These are phyloP conservation scores for Fusarium palustre DNA, from an alignment of 2,329 filamentous ascomycete species.

Conservation along the genomic window DNA sequence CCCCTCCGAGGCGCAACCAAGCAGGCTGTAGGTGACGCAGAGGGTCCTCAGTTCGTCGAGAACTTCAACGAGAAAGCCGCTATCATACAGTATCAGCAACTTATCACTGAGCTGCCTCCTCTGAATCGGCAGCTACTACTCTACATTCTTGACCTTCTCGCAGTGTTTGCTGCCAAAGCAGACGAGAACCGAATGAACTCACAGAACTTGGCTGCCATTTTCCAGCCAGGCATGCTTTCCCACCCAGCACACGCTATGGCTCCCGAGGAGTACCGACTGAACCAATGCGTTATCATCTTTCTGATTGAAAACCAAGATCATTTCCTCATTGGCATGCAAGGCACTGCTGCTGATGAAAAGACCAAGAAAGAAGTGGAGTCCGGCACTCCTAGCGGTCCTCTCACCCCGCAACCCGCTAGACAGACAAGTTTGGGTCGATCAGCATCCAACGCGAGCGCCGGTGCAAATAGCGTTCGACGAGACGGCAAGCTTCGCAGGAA, in stretches of 20 bases:
- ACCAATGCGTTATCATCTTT: conserved; percentile 97
- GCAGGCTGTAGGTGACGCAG: conserved; percentile 77
- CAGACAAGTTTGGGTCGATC: conserved; percentile 70
- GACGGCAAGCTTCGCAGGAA: conserved; percentile 86
- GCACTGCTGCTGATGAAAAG: conserved; percentile 94
- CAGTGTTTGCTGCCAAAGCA: conserved; percentile 96
- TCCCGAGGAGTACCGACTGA: conserved; percentile 91
- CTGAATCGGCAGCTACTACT: conserved; percentile 93
- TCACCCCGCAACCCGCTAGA: conserved; percentile 63
- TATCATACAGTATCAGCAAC: conserved; percentile 84
- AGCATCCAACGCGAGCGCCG: conserved; percentile 87
- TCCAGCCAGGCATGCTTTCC: conserved; percentile 95
- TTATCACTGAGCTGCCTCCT: conserved; percentile 93
- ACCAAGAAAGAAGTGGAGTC: conserved; percentile 74
- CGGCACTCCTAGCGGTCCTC: conserved; percentile 66
- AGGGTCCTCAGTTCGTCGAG: conserved; percentile 76
- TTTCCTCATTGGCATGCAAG: conserved; percentile 98
- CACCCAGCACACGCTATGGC: conserved; percentile 96
- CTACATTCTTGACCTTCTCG: conserved; percentile 94
- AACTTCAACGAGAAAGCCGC: conserved; percentile 73
- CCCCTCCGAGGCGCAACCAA: conserved; percentile 79
- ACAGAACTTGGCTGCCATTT: conserved; percentile 93
- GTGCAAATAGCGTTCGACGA: conserved; percentile 85
- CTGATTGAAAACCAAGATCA: conserved; percentile 98
- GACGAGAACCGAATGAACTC: conserved; percentile 98